Conservation (phyloP, 768 basidiomycete genomes). For the Mycena alexandri region DNA sequence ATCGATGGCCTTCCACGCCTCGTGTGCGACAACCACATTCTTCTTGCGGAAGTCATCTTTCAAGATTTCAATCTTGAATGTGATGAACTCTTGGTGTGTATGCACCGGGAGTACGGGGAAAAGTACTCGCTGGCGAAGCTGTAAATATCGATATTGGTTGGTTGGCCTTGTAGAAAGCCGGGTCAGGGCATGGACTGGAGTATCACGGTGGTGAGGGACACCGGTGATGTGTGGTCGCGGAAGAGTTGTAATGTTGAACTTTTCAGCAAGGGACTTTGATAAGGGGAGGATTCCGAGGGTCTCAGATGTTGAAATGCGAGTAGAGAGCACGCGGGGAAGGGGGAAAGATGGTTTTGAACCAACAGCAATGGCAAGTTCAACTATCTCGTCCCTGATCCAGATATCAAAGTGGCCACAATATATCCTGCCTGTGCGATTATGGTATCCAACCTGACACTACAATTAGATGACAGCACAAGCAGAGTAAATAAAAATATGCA, state of each 20-base stretch:
- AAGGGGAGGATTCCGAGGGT: slow-evolving; percentile 20
- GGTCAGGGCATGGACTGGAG: neutral
- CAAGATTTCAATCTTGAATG: neutral
- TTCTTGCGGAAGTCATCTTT: slow-evolving; percentile 5
- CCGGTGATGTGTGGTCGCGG: neutral
- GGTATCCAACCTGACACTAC: slow-evolving; percentile 2
- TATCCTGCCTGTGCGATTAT: slow-evolving; percentile 5
- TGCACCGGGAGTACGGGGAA: neutral
- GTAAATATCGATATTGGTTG: slow-evolving; percentile 1
- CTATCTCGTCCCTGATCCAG: slow-evolving; percentile 9
- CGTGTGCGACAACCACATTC: neutral
- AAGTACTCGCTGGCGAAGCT: neutral
- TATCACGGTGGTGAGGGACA: slow-evolving; percentile 8
- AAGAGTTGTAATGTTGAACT: slow-evolving; percentile 3
- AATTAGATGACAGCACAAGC: neutral
- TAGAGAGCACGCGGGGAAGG: slow-evolving; percentile 1
- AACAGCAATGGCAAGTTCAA: neutral
- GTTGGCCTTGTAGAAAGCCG: slow-evolving; percentile 9
- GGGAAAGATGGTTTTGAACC: slow-evolving; percentile 6
- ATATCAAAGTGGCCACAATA: neutral
- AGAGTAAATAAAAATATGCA: slow-evolving; percentile 4
- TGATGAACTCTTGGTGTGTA: neutral
- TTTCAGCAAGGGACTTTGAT: neutral
- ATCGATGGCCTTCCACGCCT: neutral
- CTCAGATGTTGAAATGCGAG: slow-evolving; percentile 2